Evolutionary conservation across 2,329 filamentous ascomycete genomes (phyloP).

Genomic region (Xylaria digitata): DNA sequence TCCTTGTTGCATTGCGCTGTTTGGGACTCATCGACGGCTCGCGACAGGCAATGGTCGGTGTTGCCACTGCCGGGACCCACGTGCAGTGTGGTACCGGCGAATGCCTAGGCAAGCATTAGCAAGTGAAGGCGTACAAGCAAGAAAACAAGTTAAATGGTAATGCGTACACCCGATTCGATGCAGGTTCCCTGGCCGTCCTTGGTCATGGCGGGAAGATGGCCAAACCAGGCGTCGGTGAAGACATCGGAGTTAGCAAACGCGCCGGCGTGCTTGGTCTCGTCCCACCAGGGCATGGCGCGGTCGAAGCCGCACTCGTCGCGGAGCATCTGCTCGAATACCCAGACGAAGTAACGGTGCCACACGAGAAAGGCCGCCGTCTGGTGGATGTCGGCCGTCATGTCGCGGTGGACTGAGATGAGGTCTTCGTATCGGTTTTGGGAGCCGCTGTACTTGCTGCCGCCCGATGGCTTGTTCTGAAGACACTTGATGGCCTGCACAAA

Average conservation of each 20-base stretch:
- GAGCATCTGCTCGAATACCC: constrained; percentile 53
- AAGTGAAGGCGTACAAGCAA: not conserved
- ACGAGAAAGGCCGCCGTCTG: constrained; percentile 50
- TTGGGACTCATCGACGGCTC: constrained; percentile 50
- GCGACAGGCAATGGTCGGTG: constrained; percentile 50
- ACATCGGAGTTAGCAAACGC: constrained; percentile 49
- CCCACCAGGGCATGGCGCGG: constrained; percentile 55
- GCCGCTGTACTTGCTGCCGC: constrained; percentile 42
- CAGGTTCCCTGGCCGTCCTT: constrained; percentile 49
- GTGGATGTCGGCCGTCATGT: constrained; percentile 48
- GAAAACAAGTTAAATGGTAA: not conserved
- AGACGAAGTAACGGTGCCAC: constrained; percentile 56
- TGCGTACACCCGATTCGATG: constrained; percentile 49
- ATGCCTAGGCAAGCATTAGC: constrained; percentile 44
- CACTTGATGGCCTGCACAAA: constrained; percentile 53
- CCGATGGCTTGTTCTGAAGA: constrained; percentile 49
- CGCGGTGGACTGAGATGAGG: constrained; percentile 54
- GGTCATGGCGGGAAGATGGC: constrained; percentile 45
- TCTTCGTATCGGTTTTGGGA: constrained; percentile 53
- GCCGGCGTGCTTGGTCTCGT: constrained; percentile 53
- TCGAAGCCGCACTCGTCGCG: constrained; percentile 54
- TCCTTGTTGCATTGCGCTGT: constrained; percentile 48
- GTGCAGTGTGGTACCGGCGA: constrained; percentile 47
- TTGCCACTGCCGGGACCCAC: constrained; percentile 48
- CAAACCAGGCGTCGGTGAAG: constrained; percentile 49